Base-by-base conservation (phyloP, 1,139 yeast species). In the Zhuliangozyma blackwelliae region DNA sequence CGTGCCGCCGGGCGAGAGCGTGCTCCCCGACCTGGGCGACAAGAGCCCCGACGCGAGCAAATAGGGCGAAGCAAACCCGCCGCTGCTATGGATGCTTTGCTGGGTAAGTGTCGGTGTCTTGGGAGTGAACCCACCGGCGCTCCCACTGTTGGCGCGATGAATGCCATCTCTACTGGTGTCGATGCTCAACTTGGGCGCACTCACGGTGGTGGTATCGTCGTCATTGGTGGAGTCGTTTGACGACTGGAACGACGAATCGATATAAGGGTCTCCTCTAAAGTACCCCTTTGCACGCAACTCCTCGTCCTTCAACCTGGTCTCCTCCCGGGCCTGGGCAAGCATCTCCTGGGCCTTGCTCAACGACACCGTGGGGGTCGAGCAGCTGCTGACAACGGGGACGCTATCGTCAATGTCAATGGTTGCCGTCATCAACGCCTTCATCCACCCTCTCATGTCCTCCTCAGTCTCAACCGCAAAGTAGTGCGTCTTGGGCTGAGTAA, bases 401-500 rank as follows among this genome's bases (percentile, higher is more conserved):
- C 87, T 64, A 43, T 92, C 97, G 61, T 94, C 98, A 37, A 95
- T 75, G 57, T 92, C 99, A 50, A 92, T 94, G 0, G 98, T 92
- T 0, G 97, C 95, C 43, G 92, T 88, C 79, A 90, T 87, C 44
- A 92, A 67, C 0, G 97, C 96, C 40, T 90, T 86, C 77, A 90
- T 81, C 99, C 99, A 92, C 1, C 77, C 78, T 54, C 96, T 74
- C 96, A 92, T 85, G 45, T 90, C 97, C 35, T 88, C 96, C 40
- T 74, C 78, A 1, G 88, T 75, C 40, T 92, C 97, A 27, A 90
- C 97, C 0, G 97, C 97, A 71, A 92, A 94, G 59, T 83, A 92
- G 54, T 92, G 98, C 3, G 90, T 86, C 49, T 89, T 87, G 26
- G 96, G 98, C 49, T 90, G 96, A 0, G 99, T 94, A 57, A 94